A percentile compares a stretch with the other conserved stretches of the same genome.
phyloP scores from a whole-genome alignment of 108 stramenopile genomes.

The Aurantiochytrium sp. region DNA sequence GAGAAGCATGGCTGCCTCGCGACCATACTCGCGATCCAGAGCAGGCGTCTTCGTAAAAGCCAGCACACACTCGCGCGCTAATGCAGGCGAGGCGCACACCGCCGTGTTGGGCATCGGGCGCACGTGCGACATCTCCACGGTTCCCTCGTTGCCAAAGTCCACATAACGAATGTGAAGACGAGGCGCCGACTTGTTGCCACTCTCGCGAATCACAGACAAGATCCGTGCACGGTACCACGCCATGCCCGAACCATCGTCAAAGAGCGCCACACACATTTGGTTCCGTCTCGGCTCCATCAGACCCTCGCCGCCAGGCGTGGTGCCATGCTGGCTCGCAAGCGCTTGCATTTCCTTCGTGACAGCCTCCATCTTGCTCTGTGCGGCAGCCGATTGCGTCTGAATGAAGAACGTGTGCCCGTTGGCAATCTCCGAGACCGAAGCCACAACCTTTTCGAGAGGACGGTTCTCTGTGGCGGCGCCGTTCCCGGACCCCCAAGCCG shows the following conservation, averaged over 20 bases:
- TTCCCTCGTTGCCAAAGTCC: slow-evolving; percentile 89
- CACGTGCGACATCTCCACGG: slow-evolving; percentile 61
- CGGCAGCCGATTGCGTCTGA: slow-evolving; percentile 61
- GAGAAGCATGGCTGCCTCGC: slow-evolving; percentile 69
- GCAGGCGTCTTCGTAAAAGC: slow-evolving; percentile 63
- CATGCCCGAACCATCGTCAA: slow-evolving; percentile 81
- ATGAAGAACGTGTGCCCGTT: slow-evolving; percentile 82
- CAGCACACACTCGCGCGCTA: slow-evolving; percentile 69
- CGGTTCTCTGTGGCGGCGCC: neutral
- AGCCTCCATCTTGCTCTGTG: slow-evolving; percentile 64
- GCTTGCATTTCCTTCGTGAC: slow-evolving; percentile 16
- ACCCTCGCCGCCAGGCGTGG: neutral
- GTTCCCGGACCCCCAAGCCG: neutral
- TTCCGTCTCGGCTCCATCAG: slow-evolving; percentile 47
- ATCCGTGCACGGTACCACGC: slow-evolving; percentile 94
- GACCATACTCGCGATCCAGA: slow-evolving; percentile 66
- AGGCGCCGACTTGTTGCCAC: slow-evolving; percentile 27
- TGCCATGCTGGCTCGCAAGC: neutral
- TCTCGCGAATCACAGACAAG: slow-evolving; percentile 35
- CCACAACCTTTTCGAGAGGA: slow-evolving; percentile 17
- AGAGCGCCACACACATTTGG: slow-evolving; percentile 79
- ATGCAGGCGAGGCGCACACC: slow-evolving; percentile 67
- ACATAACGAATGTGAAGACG: slow-evolving; percentile 64
- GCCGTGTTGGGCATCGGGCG: slow-evolving; percentile 69
- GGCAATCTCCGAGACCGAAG: slow-evolving; percentile 78